Conservation (phyloP, 805 yeast genomes). For the Hanseniaspora jakobsenii region DNA sequence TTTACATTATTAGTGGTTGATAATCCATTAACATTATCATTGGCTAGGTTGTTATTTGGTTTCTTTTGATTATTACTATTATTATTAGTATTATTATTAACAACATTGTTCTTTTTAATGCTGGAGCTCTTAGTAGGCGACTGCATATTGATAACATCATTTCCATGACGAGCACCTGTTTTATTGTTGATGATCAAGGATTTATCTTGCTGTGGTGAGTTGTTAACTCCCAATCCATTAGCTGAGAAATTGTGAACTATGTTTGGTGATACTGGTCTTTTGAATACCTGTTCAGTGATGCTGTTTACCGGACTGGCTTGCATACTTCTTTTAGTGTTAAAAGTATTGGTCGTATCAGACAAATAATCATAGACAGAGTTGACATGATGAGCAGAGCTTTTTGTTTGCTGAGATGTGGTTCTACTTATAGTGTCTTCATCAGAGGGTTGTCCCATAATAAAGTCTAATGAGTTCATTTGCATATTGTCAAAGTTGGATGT, state of each 20-base stretch:
- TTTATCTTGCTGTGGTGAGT: background rate
- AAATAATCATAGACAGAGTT: slow-evolving; percentile 12
- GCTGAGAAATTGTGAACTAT: too few relatives aligned
- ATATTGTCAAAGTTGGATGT: slow-evolving; percentile 1
- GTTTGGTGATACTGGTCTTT: too few relatives aligned
- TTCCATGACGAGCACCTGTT: too few relatives aligned
- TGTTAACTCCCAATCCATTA: too few relatives aligned
- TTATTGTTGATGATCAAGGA: background rate
- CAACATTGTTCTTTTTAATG: background rate
- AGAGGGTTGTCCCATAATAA: slow-evolving; percentile 12
- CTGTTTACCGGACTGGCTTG: background rate
- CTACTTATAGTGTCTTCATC: slow-evolving; percentile 13
- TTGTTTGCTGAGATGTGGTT: slow-evolving; percentile 2
- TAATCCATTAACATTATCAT: too few relatives aligned
- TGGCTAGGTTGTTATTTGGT: too few relatives aligned
- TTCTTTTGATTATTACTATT: slow-evolving; percentile 1
- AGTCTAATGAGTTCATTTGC: slow-evolving; percentile 15
- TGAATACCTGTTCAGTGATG: too few relatives aligned
- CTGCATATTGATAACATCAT: too few relatives aligned
- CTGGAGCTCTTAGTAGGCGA: too few relatives aligned
- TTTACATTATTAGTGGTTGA: background rate
- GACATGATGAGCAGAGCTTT: background rate
- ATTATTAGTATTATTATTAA: slow-evolving; percentile 1
- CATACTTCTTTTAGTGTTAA: background rate
- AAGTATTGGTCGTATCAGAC: too few relatives aligned